Conservation (phyloP, 2,329 filamentous ascomycete species). For the Calonectria honghensis region DNA sequence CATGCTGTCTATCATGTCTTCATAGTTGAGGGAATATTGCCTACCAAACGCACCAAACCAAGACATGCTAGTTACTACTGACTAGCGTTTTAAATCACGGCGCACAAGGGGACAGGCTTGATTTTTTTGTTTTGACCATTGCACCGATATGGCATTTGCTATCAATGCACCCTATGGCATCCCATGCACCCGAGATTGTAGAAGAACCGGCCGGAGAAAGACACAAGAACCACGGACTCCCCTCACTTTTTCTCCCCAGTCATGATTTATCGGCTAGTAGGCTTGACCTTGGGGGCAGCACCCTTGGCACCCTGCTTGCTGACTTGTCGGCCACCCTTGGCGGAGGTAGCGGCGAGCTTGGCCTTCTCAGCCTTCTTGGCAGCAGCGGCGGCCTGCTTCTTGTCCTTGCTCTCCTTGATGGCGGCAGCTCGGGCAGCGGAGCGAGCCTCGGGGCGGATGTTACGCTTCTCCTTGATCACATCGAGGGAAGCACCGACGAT, state of each 20-base stretch:
- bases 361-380: conserved; percentile 99
- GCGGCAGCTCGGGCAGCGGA: conserved; percentile 90
- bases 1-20: conserved; percentile 27
- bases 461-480: conserved; percentile 99
- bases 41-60: conserved; percentile 40
- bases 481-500: conserved; percentile 99
- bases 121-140: conserved; percentile 57
- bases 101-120: conserved; percentile 43
- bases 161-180: conserved; percentile 66
- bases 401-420: conserved; percentile 99
- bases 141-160: conserved; percentile 61
- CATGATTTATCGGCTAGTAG: conserved; percentile 82
- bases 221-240: conserved; percentile 66
- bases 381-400: conserved; percentile 91
- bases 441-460: conserved; percentile 95
- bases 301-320: conserved; percentile 99
- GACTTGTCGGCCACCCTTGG: conserved; percentile 88
- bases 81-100: conserved; percentile 46
- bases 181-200: conserved; percentile 65
- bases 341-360: conserved; percentile 84
- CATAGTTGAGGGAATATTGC: conserved; percentile 41
- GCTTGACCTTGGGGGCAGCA: conserved; percentile 87
- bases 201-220: conserved; percentile 65
- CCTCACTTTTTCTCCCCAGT: conserved; percentile 54
- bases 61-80: conserved; percentile 26